Evolutionary conservation across 2,329 filamentous ascomycete genomes (phyloP).

Genomic region (Colletotrichum cordylinicola): DNA sequence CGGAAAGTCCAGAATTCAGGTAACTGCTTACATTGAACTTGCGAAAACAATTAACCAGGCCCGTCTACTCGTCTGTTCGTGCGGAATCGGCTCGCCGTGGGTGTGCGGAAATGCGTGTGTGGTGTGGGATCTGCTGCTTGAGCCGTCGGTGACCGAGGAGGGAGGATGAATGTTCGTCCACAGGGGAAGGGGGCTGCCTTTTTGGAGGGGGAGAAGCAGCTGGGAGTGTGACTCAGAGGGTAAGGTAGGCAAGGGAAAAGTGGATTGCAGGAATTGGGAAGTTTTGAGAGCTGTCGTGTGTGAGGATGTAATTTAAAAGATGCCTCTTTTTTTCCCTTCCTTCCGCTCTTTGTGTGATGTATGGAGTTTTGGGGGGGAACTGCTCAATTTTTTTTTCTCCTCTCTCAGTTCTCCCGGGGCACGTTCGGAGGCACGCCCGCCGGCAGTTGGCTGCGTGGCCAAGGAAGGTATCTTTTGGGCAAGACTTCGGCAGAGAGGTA

Average conservation of each 20-base stretch:
- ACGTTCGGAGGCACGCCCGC: slow-evolving; percentile 12
- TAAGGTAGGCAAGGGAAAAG: neutral
- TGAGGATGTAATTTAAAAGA: neutral
- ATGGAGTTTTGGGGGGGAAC: neutral
- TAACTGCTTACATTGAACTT: neutral
- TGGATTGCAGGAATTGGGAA: neutral
- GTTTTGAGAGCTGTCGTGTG: neutral
- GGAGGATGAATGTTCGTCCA: slow-evolving; percentile 23
- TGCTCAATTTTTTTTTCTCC: neutral
- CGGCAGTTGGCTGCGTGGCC: neutral
- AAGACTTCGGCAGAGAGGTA: neutral
- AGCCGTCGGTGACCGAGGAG: slow-evolving; percentile 22
- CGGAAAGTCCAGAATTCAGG: neutral
- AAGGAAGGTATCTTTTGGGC: neutral
- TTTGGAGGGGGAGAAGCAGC: neutral
- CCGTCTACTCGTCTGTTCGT: neutral
- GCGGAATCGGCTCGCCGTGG: slow-evolving; percentile 6
- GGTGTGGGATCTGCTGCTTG: slow-evolving; percentile 20
- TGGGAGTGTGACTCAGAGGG: slow-evolving; percentile 11
- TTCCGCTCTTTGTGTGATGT: neutral
- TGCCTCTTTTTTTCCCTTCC: neutral
- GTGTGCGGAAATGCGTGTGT: slow-evolving; percentile 10
- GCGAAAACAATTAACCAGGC: neutral
- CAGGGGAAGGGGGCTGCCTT: slow-evolving; percentile 17
- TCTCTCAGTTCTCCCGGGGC: neutral